These are phyloP conservation scores for Aspergillus ustus DNA, from an alignment of 2,329 filamentous ascomycete genomes.

Conservation along the genomic window DNA sequence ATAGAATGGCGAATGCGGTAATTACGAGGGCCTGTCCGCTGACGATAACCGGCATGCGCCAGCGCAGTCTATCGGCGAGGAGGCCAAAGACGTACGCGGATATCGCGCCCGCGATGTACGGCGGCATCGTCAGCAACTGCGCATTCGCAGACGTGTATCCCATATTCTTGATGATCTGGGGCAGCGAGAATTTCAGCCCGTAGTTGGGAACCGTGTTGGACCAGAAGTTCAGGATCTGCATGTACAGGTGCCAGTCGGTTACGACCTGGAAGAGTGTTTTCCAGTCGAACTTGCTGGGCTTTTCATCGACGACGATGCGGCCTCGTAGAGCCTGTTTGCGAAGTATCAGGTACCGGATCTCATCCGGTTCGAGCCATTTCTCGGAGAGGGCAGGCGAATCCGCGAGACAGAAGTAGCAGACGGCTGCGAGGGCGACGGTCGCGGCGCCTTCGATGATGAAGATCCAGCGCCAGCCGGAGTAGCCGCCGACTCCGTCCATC, in stretches of 20 bases:
- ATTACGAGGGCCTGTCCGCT: conserved; percentile 23
- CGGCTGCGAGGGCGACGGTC: neutral
- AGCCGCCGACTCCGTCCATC: neutral
- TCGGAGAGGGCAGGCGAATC: conserved; percentile 45
- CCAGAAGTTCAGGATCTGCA: conserved; percentile 50
- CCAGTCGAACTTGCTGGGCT: conserved; percentile 12
- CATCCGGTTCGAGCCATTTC: conserved; percentile 43
- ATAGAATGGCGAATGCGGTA: neutral
- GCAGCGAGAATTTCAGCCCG: conserved; percentile 40
- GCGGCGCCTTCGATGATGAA: conserved; percentile 1
- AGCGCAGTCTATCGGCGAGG: conserved; percentile 43
- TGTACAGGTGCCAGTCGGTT: conserved; percentile 55
- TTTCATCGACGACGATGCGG: conserved; percentile 26
- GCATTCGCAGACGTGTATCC: conserved; percentile 45
- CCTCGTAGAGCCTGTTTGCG: neutral
- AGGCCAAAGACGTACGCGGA: conserved; percentile 37
- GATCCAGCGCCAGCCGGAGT: neutral
- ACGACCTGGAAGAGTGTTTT: conserved; percentile 37
- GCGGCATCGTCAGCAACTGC: conserved; percentile 32
- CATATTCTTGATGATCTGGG: conserved; percentile 48
- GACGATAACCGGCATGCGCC: conserved; percentile 48
- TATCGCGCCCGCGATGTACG: conserved; percentile 40
- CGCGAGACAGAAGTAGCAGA: conserved; percentile 33
- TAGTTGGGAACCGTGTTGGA: conserved; percentile 30
- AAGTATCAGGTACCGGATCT: conserved; percentile 22